Conservation (phyloP, 2,329 filamentous ascomycete species). For the Calonectria crousiana region DNA sequence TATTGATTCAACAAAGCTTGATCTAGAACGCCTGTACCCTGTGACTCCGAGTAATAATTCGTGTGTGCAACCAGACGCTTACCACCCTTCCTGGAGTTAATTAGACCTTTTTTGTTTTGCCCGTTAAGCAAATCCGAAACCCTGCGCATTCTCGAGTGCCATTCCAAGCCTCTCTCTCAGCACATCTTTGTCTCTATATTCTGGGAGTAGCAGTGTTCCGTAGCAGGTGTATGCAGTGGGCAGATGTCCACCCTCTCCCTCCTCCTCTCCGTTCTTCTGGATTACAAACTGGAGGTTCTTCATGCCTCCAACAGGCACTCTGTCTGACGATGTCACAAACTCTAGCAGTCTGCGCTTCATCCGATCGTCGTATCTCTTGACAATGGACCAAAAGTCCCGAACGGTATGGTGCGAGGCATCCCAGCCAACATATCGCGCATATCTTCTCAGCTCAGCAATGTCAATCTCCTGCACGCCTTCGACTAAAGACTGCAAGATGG, state of each 20-base stretch:
- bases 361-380: constrained; percentile 73
- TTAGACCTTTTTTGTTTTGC: constrained; percentile 1
- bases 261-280: constrained; percentile 78
- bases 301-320: constrained; percentile 89
- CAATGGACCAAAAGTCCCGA: constrained; percentile 85
- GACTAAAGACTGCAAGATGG: constrained; percentile 80
- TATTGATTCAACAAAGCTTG: constrained; percentile 15
- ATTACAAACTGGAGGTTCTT: constrained; percentile 86
- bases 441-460: constrained; percentile 76
- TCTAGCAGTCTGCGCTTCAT: constrained; percentile 85
- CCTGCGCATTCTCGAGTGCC: constrained; percentile 88
- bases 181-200: constrained; percentile 79
- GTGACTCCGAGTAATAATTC: background rate
- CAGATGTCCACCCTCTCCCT: constrained; percentile 67
- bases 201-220: constrained; percentile 85
- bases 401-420: constrained; percentile 77
- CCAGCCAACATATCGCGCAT: constrained; percentile 86
- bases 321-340: constrained; percentile 94
- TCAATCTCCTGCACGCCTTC: constrained; percentile 89
- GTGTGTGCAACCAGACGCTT: background rate
- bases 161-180: constrained; percentile 82
- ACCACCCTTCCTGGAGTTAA: background rate
- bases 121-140: constrained; percentile 83
- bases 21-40: constrained; percentile 9
- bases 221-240: constrained; percentile 96